Percentiles rank a stretch among this genome's conserved stretches.
phyloP scores from a whole-genome alignment of 805 yeast species.

The Torulaspora microellipsoides region DNA sequence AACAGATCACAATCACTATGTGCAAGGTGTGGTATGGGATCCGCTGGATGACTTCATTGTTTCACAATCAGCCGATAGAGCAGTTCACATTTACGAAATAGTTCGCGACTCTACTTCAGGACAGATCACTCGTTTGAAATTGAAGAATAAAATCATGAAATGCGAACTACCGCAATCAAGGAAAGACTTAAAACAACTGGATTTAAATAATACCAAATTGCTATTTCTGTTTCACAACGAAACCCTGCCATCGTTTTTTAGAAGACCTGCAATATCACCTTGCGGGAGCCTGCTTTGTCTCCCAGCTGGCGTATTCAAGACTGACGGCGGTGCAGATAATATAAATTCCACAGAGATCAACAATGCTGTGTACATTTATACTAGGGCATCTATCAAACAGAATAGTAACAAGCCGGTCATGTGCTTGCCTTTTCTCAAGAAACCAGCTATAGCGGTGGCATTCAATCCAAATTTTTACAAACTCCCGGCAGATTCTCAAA shows the following conservation, averaged over 20 bases:
- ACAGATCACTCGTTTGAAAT: conserved; percentile 20
- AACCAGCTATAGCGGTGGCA: conserved; percentile 78
- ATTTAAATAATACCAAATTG: conserved; percentile 30
- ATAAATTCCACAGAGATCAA: conserved; percentile 33
- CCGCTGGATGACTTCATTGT: conserved; percentile 73
- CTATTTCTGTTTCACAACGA: conserved; percentile 72
- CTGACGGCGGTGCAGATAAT: conserved; percentile 9
- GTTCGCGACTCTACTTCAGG: conserved; percentile 12
- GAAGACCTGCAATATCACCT: conserved; percentile 81
- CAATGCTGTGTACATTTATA: conserved; percentile 76
- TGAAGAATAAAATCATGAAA: conserved; percentile 43
- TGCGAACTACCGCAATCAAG: conserved; percentile 50
- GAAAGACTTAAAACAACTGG: conserved; percentile 10
- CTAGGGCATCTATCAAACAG: conserved; percentile 54
- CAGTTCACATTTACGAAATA: conserved; percentile 60
- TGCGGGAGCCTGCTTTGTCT: conserved; percentile 80
- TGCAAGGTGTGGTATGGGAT: conserved; percentile 97
- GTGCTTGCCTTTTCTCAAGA: conserved; percentile 70
- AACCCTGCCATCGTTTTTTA: conserved; percentile 82
- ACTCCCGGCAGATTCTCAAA: conserved; percentile 13
- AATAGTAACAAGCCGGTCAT: conserved; percentile 63
- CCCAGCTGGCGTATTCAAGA: conserved; percentile 65
- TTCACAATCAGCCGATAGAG: conserved; percentile 86
- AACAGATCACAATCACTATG: conserved; percentile 74
- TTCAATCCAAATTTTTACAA: conserved; percentile 65